Percentiles rank a stretch among this genome's conserved stretches.
These are phyloP conservation scores for Talaromyces atroroseus DNA, from an alignment of 2,329 filamentous ascomycete species.

Conservation along the genomic window DNA sequence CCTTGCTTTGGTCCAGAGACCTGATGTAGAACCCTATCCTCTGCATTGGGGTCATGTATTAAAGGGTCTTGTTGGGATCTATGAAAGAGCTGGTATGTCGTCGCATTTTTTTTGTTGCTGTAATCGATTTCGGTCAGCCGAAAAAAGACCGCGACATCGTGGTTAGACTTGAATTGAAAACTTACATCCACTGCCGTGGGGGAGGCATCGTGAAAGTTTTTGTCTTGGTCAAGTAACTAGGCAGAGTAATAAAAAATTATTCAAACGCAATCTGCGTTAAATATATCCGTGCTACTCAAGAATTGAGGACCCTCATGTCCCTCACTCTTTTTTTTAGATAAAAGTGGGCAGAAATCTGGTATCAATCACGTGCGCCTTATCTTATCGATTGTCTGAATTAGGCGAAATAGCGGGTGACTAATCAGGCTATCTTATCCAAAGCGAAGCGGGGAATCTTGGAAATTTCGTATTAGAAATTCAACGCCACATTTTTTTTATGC, in stretches of 20 bases:
- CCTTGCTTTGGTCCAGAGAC: conserved; percentile 39
- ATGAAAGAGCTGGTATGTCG: conserved; percentile 90
- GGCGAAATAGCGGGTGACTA: conserved; percentile 20
- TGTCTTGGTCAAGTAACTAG: background rate
- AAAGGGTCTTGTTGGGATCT: conserved; percentile 95
- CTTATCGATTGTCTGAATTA: conserved; percentile 15
- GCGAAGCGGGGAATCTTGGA: conserved; percentile 15
- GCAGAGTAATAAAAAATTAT: background rate
- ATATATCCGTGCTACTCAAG: background rate
- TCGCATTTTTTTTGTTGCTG: conserved; percentile 83
- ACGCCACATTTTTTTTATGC: conserved; percentile 15
- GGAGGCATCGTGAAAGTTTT: conserved; percentile 60
- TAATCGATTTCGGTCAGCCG: conserved; percentile 20
- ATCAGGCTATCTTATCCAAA: conserved; percentile 28
- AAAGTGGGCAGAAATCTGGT: conserved; percentile 16
- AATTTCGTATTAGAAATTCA: conserved; percentile 18
- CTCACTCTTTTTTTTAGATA: conserved; percentile 2
- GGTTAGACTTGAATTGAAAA: conserved; percentile 15
- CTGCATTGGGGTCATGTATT: conserved; percentile 85
- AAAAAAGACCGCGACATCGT: background rate
- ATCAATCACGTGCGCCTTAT: conserved; percentile 16
- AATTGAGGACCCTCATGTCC: background rate
- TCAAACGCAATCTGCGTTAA: background rate
- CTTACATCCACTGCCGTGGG: conserved; percentile 69
- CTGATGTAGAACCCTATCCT: conserved; percentile 84